These are phyloP conservation scores for Liriodendron chinense DNA, from an alignment of 164 flowering plant species.

Conservation along the genomic window DNA sequence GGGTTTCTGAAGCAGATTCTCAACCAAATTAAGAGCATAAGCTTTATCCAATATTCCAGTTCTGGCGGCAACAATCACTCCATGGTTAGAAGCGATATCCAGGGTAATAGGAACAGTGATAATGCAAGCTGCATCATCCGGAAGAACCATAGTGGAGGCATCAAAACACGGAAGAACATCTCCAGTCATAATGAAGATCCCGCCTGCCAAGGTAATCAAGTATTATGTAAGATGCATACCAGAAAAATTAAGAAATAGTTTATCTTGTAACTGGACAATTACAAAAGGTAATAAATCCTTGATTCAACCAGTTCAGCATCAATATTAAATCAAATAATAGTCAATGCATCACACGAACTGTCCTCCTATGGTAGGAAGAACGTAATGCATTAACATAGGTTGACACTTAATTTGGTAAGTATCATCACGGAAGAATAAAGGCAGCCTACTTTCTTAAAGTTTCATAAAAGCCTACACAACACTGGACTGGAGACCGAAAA, in stretches of 20 bases:
- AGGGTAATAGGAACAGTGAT: constrained; percentile 95
- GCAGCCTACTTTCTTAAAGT: no score
- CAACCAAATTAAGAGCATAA: constrained; percentile 57
- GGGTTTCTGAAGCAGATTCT: constrained; percentile 92
- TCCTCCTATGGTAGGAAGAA: background rate
- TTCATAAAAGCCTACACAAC: no score
- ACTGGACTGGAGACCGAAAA: no score
- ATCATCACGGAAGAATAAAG: no score
- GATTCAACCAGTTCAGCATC: background rate
- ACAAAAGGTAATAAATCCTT: background rate
- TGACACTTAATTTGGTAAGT: no score
- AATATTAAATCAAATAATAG: background rate
- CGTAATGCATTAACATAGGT: constrained; percentile 10
- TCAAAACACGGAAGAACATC: constrained; percentile 99
- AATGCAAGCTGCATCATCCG: constrained; percentile 81
- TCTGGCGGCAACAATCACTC: constrained; percentile 87
- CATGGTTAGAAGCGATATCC: constrained; percentile 96
- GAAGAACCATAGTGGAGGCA: constrained; percentile 75
- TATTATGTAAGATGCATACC: background rate
- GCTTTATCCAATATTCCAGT: constrained; percentile 27
- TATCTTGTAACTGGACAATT: background rate
- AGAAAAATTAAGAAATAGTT: background rate
- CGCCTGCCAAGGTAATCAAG: constrained; percentile 53
- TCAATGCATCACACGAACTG: background rate
- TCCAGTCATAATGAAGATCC: constrained; percentile 96